Evolutionary conservation across 2,329 filamentous ascomycete species (phyloP).

Genomic region (Claviceps quebecensis): DNA sequence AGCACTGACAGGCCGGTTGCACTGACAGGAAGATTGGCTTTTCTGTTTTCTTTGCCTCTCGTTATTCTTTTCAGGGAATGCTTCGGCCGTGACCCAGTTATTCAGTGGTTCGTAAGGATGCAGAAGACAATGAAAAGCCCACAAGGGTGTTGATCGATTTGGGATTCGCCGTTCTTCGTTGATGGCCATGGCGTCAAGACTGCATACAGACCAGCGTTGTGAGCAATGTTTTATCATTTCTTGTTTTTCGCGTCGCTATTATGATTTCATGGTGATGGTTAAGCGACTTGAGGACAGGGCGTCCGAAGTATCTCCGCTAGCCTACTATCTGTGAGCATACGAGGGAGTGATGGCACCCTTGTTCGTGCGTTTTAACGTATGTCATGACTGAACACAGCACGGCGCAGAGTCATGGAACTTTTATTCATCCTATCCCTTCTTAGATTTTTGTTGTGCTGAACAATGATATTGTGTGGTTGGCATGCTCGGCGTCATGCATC

Average conservation of each 20-base stretch:
- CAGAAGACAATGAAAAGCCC: background rate
- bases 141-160: background rate
- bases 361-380: background rate
- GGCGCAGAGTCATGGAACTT: background rate
- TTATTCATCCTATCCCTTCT: background rate
- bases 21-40: too few relatives aligned
- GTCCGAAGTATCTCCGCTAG: background rate
- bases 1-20: background rate
- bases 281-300: background rate
- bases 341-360: background rate
- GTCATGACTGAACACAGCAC: background rate
- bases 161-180: background rate
- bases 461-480: background rate
- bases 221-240: background rate
- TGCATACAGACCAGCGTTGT: slow-evolving; percentile 5
- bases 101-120: background rate
- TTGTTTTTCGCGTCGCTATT: background rate
- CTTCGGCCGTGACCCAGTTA: slow-evolving; percentile 2
- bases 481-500: background rate
- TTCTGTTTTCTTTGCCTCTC: background rate
- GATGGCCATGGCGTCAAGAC: slow-evolving; percentile 4
- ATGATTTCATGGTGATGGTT: background rate
- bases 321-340: background rate
- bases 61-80: background rate
- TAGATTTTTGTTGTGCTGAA: background rate